phyloP scores from a whole-genome alignment of 768 basidiomycete genomes.

The Amanita phalloides region DNA sequence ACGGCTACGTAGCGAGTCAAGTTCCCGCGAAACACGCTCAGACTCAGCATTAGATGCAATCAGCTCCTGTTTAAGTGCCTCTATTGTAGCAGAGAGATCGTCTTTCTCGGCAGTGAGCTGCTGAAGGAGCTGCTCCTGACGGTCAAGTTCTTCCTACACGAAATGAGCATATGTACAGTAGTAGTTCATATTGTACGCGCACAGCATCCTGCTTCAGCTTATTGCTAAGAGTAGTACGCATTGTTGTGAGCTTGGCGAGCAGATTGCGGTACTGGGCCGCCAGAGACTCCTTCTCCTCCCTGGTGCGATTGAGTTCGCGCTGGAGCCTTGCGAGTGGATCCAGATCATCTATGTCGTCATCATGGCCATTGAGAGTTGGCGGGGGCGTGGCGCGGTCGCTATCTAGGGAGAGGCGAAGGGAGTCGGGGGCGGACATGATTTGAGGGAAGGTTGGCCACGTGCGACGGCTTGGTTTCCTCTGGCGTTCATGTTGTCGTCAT shows the following conservation, averaged over 20 bases:
- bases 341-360: constrained; percentile 24
- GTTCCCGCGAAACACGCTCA: constrained; percentile 56
- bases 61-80: constrained; percentile 76
- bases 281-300: constrained; percentile 82
- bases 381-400: constrained; percentile 29
- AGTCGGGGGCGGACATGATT: constrained; percentile 9
- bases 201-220: constrained; percentile 97
- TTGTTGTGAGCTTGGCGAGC: constrained; percentile 80
- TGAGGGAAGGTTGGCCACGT: not conserved
- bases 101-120: constrained; percentile 71
- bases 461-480: constrained; percentile 4
- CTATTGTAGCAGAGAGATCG: constrained; percentile 57
- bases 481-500: not conserved
- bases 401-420: constrained; percentile 32
- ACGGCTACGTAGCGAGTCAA: constrained; percentile 55
- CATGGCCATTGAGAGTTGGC: constrained; percentile 22
- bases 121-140: constrained; percentile 76
- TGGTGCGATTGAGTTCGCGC: constrained; percentile 62
- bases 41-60: constrained; percentile 66
- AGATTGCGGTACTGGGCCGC: constrained; percentile 79
- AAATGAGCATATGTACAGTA: constrained; percentile 5
- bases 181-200: constrained; percentile 13
- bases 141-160: constrained; percentile 92
- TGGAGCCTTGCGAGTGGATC: constrained; percentile 54
- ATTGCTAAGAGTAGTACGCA: constrained; percentile 89